Conservation (phyloP, 2,329 filamentous ascomycete genomes). For the Ramichloridium luteum region DNA sequence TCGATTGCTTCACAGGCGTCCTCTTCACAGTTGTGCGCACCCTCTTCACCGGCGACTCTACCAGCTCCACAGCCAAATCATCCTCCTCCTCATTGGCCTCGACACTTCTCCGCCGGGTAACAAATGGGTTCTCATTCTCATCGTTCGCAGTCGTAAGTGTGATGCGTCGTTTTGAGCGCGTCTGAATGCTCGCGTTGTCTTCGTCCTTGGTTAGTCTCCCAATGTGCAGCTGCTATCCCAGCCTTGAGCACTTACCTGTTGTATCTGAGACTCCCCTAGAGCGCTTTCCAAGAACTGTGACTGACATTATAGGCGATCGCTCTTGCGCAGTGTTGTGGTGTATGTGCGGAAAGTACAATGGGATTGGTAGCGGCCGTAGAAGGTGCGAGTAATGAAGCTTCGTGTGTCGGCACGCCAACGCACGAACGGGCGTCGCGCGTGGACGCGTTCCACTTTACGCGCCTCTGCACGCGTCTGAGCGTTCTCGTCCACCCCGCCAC, state of each 20-base stretch:
- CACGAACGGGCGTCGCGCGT: too few species aligned
- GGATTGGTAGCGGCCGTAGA: neutral
- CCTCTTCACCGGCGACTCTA: slow-evolving; percentile 22
- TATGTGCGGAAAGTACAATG: slow-evolving; percentile 1
- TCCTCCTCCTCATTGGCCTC: slow-evolving; percentile 35
- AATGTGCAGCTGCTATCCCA: slow-evolving; percentile 9
- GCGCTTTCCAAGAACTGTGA: slow-evolving; percentile 35
- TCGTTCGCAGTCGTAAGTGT: slow-evolving; percentile 45
- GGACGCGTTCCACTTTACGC: too few species aligned
- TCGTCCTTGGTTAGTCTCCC: slow-evolving; percentile 3
- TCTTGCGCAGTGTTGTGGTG: slow-evolving; percentile 12
- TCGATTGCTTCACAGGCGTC: slow-evolving; percentile 38
- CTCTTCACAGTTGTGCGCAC: slow-evolving; percentile 26
- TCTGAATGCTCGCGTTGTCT: slow-evolving; percentile 14
- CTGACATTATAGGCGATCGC: slow-evolving; percentile 21
- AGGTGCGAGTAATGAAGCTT: slow-evolving; percentile 1
- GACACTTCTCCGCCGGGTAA: slow-evolving; percentile 20
- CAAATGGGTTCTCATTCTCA: slow-evolving; percentile 54
- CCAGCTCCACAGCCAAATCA: slow-evolving; percentile 26
- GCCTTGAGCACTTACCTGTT: slow-evolving; percentile 28
- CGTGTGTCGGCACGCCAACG: too few species aligned
- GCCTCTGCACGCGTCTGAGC: too few species aligned
- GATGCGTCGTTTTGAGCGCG: slow-evolving; percentile 32
- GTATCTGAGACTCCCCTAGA: slow-evolving; percentile 28
- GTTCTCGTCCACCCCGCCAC: too few species aligned